Percentiles rank a stretch among this genome's conserved stretches.
Evolutionary conservation across 2,329 filamentous ascomycete species (phyloP).

Genomic region (Apiospora marii): DNA sequence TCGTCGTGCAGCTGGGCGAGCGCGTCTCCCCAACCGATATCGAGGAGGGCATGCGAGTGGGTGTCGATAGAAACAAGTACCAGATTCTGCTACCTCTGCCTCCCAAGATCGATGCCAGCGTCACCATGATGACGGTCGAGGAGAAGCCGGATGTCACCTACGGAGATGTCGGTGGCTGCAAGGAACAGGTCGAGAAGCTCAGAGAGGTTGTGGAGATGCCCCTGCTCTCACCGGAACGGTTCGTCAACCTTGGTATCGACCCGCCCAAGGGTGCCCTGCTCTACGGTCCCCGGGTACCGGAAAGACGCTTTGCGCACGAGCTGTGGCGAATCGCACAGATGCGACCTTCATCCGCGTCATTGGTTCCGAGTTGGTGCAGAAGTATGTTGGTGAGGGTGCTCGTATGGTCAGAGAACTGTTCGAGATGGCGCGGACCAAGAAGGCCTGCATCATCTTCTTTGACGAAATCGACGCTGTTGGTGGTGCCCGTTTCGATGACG

Average conservation of each 20-base stretch:
- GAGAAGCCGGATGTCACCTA: constrained; percentile 99
- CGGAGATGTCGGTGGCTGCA: constrained; percentile 97
- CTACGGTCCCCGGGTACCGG: constrained; percentile 98
- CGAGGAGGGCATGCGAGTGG: constrained; percentile 98
- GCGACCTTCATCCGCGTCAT: constrained; percentile 99
- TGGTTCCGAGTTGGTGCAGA: constrained; percentile 96
- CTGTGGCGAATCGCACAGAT: constrained; percentile 96
- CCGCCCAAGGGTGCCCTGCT: constrained; percentile 96
- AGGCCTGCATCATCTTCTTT: constrained; percentile 99
- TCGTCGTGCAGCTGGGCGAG: constrained; percentile 96
- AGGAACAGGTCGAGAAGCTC: constrained; percentile 99
- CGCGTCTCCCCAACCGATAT: constrained; percentile 98
- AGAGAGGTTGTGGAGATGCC: constrained; percentile 99
- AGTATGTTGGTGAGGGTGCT: constrained; percentile 97
- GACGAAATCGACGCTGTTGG: constrained; percentile 98
- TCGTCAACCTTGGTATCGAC: constrained; percentile 98
- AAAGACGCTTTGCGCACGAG: constrained; percentile 96
- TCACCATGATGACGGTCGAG: constrained; percentile 99
- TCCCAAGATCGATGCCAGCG: constrained; percentile 97
- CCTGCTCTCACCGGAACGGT: constrained; percentile 92
- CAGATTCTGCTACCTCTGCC: constrained; percentile 96
- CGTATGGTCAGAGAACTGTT: constrained; percentile 99
- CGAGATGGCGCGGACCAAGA: constrained; percentile 99
- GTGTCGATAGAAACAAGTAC: constrained; percentile 98
- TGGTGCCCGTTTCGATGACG: constrained; percentile 95